Evolutionary conservation across 257 asterid genomes (phyloP), one percentile per base, ranked within the genome.

Genomic region (Solanum virginianum): DNA sequence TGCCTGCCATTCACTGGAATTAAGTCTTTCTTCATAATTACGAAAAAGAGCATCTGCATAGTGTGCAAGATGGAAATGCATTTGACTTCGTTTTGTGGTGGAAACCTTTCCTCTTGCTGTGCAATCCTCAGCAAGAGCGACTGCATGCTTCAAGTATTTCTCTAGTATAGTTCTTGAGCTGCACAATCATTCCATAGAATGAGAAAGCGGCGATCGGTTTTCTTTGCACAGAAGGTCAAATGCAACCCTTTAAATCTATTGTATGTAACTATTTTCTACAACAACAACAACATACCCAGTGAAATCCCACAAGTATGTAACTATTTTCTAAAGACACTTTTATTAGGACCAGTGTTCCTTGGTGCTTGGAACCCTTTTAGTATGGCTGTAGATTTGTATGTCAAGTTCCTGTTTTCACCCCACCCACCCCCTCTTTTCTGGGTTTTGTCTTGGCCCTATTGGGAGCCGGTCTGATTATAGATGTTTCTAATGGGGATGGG

Each of bases 31-130:
- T 74, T 96, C 99, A 84, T 92, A 94, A 88, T 94, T 95, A 86
- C 95, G 99, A 89, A 94, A 96, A 69, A 96, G 97, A 86, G 95
- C 98, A 93, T 96, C 98, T 51, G 99, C 95, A 88, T 96, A 96
- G 85, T 94, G 99, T 18, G 99, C 98, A 83, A 96, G 99, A 91
- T 96, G 98, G 89, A 94, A 96, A 93, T 95, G 98, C 97, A 95
- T 94, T 91, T 94, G 97, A 88, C 92, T 94, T 88, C 95, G 91
- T 88, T 93, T 95, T 87, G 90, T 93, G 71, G 85, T 53, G 20
- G 97, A 92, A 81, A 90, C 87, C 89, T 89, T 89, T 88, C 90
- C 91, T 39, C 85, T 88, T 75, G 93, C 88, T 84, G 83, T 92
- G 84, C 87, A 89, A 88, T 89, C 91, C 87, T 92, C 98, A 80